A percentile compares a stretch with the other conserved stretches of the same genome.
These are phyloP conservation scores for Penicillium cinerascens DNA, from an alignment of 495 filamentous ascomycete species.

Conservation along the genomic window DNA sequence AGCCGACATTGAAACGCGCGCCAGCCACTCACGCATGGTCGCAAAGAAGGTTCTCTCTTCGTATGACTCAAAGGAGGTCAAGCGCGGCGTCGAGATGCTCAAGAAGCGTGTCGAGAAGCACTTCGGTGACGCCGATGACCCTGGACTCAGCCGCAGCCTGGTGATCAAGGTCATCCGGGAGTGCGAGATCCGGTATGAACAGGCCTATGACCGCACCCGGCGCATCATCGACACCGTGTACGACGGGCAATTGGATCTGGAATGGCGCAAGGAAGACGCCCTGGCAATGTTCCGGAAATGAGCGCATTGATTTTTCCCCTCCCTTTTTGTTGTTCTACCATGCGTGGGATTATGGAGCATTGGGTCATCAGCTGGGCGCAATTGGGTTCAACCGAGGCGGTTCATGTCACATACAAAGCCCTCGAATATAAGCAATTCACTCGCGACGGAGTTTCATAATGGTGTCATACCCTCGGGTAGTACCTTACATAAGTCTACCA, in stretches of 20 bases:
- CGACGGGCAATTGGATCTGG: slow-evolving; percentile 58
- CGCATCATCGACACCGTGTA: slow-evolving; percentile 61
- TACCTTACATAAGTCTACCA: too few relatives aligned
- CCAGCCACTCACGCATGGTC: slow-evolving; percentile 71
- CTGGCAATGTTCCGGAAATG: slow-evolving; percentile 50
- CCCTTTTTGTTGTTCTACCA: not conserved
- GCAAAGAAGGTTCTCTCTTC: slow-evolving; percentile 80
- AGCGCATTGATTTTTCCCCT: slow-evolving; percentile 10
- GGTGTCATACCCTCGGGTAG: too few relatives aligned
- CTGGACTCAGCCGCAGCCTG: slow-evolving; percentile 60
- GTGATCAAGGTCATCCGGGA: slow-evolving; percentile 75
- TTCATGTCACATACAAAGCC: not conserved
- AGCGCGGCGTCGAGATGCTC: slow-evolving; percentile 78
- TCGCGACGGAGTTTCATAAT: not conserved
- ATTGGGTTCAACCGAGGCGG: slow-evolving; percentile 5
- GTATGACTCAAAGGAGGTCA: slow-evolving; percentile 79
- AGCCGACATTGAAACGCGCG: slow-evolving; percentile 61
- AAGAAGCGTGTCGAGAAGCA: slow-evolving; percentile 93
- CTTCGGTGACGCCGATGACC: slow-evolving; percentile 83
- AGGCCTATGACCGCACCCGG: slow-evolving; percentile 66
- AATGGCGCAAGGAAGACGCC: slow-evolving; percentile 59
- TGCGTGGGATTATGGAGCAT: not conserved
- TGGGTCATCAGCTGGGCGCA: slow-evolving; percentile 12
- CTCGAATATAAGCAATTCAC: not conserved
- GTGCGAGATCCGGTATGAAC: slow-evolving; percentile 74